Evolutionary conservation across 352 stramenopile species (phyloP), one percentile per base, ranked within the genome.

Genomic region (Phytophthora crassamura): DNA sequence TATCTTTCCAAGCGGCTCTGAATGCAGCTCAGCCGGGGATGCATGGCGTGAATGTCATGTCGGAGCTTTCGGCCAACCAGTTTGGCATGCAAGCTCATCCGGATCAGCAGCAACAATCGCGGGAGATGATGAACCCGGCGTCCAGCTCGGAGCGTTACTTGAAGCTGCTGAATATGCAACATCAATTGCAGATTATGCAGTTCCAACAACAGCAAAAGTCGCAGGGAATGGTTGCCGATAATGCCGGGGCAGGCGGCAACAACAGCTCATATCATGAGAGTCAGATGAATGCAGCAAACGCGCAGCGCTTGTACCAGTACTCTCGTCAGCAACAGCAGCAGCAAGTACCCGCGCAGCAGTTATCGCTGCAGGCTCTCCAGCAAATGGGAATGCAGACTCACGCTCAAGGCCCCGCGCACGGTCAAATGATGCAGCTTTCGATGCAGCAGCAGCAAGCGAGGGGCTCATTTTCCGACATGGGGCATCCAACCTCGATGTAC

Each of bases 121-220:
- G 79, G n/a, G 82, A 89, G 43, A 76, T 81, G 56, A 68, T 77
- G 16, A 74, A 71, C 8, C 63, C 63, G 1, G 40, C 75, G 34
- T 74, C 81, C 5, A 94, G 80, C 51, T 84, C 86, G 8, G 81
- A 94, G 42, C 86, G 81, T 7, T 95, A 95, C 56, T 73, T 95
- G 42, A 91, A 91, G 62, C 72, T 95, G 30, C 67, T 94, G 12
- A 93, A 91, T 52, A 89, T 94, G 76, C 88, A 95, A 50, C 88
- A 95, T 46, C 88, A 95, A 65, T 62, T 95, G 20, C 88, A 95
- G 54, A 86, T 95, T 64, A 88, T 93, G 69, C 86, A 95, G 53
- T 63, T 94, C 58, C 86, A 94, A 53, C 85, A 95, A 45, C 87
- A 94, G 34, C 64, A 83, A n/a, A 70, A 80, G 14, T 67, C 76